Percentiles rank a stretch among this genome's conserved stretches.
These are phyloP conservation scores for Byssothecium circinans DNA, from an alignment of 2,329 filamentous ascomycete species.

Conservation along the genomic window DNA sequence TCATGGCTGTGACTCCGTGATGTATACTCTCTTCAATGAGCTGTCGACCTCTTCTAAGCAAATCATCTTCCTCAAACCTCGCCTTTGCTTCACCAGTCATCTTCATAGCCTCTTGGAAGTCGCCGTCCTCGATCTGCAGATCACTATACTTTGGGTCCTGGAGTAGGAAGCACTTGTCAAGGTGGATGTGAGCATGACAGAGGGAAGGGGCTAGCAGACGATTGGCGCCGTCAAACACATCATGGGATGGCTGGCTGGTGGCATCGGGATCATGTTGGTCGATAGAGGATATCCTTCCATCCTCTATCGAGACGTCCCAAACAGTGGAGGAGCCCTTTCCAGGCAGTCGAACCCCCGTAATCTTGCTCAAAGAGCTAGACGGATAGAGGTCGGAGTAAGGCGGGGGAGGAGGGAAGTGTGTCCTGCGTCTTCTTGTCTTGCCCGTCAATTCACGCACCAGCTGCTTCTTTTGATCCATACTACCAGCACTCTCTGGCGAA, in stretches of 20 bases:
- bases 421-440: conserved; percentile 5
- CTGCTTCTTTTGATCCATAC: conserved; percentile 26
- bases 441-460: conserved; percentile 9
- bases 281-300: conserved; percentile 39
- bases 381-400: conserved; percentile 16
- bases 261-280: conserved; percentile 27
- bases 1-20: conserved; percentile 68
- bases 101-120: conserved; percentile 66
- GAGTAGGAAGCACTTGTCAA: conserved; percentile 68
- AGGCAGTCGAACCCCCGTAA: conserved; percentile 40
- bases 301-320: conserved; percentile 43
- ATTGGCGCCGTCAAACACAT: conserved; percentile 45
- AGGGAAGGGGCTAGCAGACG: conserved; percentile 58
- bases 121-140: conserved; percentile 61
- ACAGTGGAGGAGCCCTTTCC: conserved; percentile 29
- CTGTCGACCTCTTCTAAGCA: conserved; percentile 65
- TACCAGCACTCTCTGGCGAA: conserved; percentile 33
- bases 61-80: conserved; percentile 62
- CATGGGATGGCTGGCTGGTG: conserved; percentile 13
- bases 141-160: conserved; percentile 62
- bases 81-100: conserved; percentile 63
- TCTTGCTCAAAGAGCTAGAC: conserved; percentile 26
- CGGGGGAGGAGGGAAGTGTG: conserved; percentile 12
- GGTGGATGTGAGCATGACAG: conserved; percentile 73
- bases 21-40: conserved; percentile 66